Conservation (phyloP, 2,329 filamentous ascomycete species). For the Alternaria sp. region DNA sequence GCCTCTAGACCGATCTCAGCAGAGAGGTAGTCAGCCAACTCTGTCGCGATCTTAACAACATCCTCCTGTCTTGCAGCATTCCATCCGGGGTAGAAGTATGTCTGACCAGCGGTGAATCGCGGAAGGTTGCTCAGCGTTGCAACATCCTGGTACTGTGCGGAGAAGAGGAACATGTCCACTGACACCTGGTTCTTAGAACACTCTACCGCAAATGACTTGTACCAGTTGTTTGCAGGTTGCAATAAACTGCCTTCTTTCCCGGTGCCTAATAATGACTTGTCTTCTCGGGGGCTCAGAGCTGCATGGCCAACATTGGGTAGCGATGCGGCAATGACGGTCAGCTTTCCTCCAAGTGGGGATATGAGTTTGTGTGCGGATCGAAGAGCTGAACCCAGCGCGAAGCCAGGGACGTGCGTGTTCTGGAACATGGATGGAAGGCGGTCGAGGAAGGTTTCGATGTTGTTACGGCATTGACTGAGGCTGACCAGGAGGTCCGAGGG, state of each 20-base stretch:
- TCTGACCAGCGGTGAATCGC: slow-evolving; percentile 95
- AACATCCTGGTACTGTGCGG: slow-evolving; percentile 78
- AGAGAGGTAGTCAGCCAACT: slow-evolving; percentile 97
- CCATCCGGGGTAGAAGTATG: slow-evolving; percentile 98
- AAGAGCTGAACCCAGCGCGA: slow-evolving; percentile 94
- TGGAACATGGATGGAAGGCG: slow-evolving; percentile 97
- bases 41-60: slow-evolving; percentile 95
- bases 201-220: slow-evolving; percentile 98
- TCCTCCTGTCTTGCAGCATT: slow-evolving; percentile 93
- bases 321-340: slow-evolving; percentile 88
- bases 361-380: slow-evolving; percentile 96
- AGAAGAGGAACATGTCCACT: slow-evolving; percentile 62
- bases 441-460: slow-evolving; percentile 87
- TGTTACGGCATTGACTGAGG: slow-evolving; percentile 84
- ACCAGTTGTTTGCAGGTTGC: slow-evolving; percentile 94
- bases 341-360: slow-evolving; percentile 91
- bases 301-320: slow-evolving; percentile 90
- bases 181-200: slow-evolving; percentile 99
- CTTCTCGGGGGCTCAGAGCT: slow-evolving; percentile 87
- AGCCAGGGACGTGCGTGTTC: slow-evolving; percentile 86
- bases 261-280: slow-evolving; percentile 94
- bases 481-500: slow-evolving; percentile 91
- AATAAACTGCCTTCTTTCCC: slow-evolving; percentile 87
- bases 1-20: slow-evolving; percentile 96
- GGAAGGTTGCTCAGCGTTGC: slow-evolving; percentile 95